These are phyloP conservation scores for Penicillium sp. DNA, from an alignment of 2,329 filamentous ascomycete genomes.

Conservation along the genomic window DNA sequence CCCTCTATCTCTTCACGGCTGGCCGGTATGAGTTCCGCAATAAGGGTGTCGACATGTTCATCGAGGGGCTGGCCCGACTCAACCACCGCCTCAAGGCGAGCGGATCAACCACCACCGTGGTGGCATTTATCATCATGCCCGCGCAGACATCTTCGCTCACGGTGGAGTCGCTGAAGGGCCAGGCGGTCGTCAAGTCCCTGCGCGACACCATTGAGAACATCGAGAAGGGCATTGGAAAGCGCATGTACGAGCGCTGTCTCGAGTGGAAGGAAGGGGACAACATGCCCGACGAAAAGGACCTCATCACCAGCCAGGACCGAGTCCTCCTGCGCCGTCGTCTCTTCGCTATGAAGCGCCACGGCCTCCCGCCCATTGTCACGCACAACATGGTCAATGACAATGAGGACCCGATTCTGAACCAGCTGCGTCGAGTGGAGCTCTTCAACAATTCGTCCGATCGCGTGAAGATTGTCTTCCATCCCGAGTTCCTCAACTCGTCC, in stretches of 20 bases:
- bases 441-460: conserved; percentile 96
- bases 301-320: conserved; percentile 88
- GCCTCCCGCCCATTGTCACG: conserved; percentile 90
- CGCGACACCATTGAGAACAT: conserved; percentile 92
- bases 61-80: conserved; percentile 89
- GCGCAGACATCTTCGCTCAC: conserved; percentile 94
- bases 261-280: conserved; percentile 94
- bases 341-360: conserved; percentile 94
- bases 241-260: conserved; percentile 91
- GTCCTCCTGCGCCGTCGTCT: conserved; percentile 87
- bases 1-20: conserved; percentile 95
- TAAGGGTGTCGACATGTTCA: conserved; percentile 99
- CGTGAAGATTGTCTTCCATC: conserved; percentile 97
- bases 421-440: conserved; percentile 91
- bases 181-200: conserved; percentile 95
- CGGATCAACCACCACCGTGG: conserved; percentile 89
- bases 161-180: conserved; percentile 92
- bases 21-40: conserved; percentile 98
- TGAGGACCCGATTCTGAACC: conserved; percentile 93
- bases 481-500: conserved; percentile 93
- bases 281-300: conserved; percentile 93
- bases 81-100: conserved; percentile 87
- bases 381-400: conserved; percentile 97
- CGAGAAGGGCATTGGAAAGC: conserved; percentile 86
- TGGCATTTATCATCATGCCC: conserved; percentile 98